Evolutionary conservation across 2,329 filamentous ascomycete species (phyloP).

Genomic region (Ploettnerulaceae sp.): DNA sequence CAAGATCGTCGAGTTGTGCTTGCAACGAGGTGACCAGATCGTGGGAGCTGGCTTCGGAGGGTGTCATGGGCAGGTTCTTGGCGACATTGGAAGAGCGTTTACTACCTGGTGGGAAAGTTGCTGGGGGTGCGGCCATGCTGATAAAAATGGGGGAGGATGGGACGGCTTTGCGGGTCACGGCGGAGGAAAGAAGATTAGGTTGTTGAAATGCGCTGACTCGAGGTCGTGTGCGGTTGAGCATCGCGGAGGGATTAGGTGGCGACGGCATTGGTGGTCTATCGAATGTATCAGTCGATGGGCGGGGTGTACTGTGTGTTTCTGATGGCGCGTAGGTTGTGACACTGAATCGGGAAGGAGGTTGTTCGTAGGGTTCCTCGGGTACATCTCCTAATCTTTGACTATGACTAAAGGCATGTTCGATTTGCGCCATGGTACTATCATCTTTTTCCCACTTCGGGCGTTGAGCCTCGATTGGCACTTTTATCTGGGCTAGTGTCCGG

Average conservation of each 20-base stretch:
- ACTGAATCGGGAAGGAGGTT: conserved; percentile 33
- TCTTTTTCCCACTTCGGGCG: neutral
- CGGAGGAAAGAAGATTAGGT: conserved; percentile 7
- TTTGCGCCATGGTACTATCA: conserved; percentile 17
- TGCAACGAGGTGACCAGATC: conserved; percentile 65
- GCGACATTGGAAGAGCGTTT: conserved; percentile 28
- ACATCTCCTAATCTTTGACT: conserved; percentile 26
- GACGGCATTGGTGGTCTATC: conserved; percentile 24
- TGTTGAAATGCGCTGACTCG: conserved; percentile 18
- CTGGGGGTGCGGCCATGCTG: conserved; percentile 23
- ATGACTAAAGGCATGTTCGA: conserved; percentile 19
- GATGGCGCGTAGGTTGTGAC: conserved; percentile 32
- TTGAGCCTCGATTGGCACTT: neutral
- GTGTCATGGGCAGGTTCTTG: conserved; percentile 56
- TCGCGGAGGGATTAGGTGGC: conserved; percentile 18
- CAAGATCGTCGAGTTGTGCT: conserved; percentile 59
- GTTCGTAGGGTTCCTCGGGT: conserved; percentile 24
- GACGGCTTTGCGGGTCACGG: conserved; percentile 27
- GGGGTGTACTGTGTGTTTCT: conserved; percentile 26
- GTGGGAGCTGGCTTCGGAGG: conserved; percentile 54
- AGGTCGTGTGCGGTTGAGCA: conserved; percentile 31
- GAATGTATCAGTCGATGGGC: conserved; percentile 28
- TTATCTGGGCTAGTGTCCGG: conserved; percentile 8
- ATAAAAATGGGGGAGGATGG: conserved; percentile 29
- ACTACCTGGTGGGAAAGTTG: neutral